Evolutionary conservation across 2,329 filamentous ascomycete genomes (phyloP), one percentile per base, ranked within the genome.

Genomic region (Metarhizium brunneum): DNA sequence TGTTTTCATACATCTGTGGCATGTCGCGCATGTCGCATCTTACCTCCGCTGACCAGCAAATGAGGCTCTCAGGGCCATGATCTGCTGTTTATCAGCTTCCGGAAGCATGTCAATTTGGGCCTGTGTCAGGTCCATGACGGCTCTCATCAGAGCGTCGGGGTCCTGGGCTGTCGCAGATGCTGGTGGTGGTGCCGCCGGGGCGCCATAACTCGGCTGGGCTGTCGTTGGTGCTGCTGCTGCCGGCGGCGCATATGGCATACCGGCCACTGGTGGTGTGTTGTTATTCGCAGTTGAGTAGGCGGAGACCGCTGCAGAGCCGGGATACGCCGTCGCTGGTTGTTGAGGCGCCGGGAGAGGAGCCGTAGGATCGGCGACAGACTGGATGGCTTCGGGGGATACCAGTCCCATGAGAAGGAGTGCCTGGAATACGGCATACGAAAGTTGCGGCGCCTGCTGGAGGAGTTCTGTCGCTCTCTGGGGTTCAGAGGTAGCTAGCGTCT

Each of bases 391-490:
- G 14, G 90, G 88, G 56, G 94, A 92, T 55, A 97, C 90, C 10
- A 97, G 84, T 49, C 91, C 90, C 83, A 97, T 94, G 42, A 96
- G 83, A 2, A 97, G 82, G 10, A 97, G 81, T 29, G 92, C 88
- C 72, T 97, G 92, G 74, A 97, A 97, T 61, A 97, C 87, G 56
- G 94, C 94, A 65, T 95, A 97, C 4, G 90, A 85, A 48, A 99
- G 84, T 72, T 99, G 94, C 0, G 94, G 94, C 1, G 92, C 91
- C 73, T 92, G 87, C 59, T 87, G 81, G 47, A 99, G 82, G 45
- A 97, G 83, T 66, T 95, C 90, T 0, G 87, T 91, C 3, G 92
- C 92, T 66, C 90, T 88, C 20, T 81, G 79, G 2, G 92, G 91
- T 63, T 97, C 91, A 29, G 80, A 83, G 52, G 84, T 83, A n/a